These are phyloP conservation scores for Saitozyma podzolica DNA, from an alignment of 768 basidiomycete species.

Conservation along the genomic window DNA sequence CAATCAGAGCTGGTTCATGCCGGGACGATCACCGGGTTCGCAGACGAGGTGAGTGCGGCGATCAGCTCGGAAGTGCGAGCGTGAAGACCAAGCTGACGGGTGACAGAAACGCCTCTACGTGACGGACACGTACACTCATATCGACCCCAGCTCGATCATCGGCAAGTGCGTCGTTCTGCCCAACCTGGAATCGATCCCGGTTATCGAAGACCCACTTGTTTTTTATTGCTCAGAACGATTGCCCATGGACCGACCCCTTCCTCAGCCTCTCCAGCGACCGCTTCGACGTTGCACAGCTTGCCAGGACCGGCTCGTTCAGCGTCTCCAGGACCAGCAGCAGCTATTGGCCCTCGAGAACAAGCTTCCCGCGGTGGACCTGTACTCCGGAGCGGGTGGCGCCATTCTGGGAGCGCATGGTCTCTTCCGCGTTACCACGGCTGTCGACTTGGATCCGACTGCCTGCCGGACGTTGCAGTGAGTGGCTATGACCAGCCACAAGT, in stretches of 20 bases:
- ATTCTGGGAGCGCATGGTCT: slow-evolving; percentile 14
- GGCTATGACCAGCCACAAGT: background rate
- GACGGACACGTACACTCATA: background rate
- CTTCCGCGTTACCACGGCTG: slow-evolving; percentile 16
- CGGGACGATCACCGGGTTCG: background rate
- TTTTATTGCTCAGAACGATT: background rate
- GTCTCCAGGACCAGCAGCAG: background rate
- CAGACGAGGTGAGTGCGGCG: background rate
- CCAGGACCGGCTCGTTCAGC: background rate
- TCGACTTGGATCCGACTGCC: slow-evolving; percentile 17
- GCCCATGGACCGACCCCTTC: background rate
- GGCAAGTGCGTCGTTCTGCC: background rate
- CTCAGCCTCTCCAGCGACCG: background rate
- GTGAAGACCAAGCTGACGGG: background rate
- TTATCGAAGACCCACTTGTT: background rate
- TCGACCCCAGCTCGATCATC: background rate
- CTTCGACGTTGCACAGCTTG: background rate
- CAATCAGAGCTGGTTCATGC: background rate
- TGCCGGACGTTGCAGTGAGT: slow-evolving; percentile 22
- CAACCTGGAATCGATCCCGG: background rate
- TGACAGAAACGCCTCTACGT: background rate
- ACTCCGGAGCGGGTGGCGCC: slow-evolving; percentile 33
- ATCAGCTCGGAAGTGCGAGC: background rate
- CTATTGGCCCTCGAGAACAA: background rate
- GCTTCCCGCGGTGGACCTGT: slow-evolving; percentile 25